These are phyloP conservation scores for Trichoderma semiorbis DNA, from an alignment of 2,329 filamentous ascomycete genomes.

Conservation along the genomic window DNA sequence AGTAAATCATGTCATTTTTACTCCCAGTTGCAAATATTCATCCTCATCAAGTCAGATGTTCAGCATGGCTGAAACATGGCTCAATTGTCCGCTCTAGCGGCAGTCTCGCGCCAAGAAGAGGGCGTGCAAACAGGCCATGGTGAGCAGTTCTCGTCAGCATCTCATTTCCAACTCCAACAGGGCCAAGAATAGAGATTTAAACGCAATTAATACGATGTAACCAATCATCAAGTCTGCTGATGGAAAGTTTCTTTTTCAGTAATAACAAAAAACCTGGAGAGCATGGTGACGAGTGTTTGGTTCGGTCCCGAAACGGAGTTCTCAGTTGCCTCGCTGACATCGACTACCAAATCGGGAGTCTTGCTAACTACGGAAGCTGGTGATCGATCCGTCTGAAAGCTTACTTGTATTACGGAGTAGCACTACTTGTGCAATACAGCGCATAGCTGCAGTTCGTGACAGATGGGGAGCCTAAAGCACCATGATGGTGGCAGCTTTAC, in stretches of 20 bases:
- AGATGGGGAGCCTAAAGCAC: slow-evolving; percentile 4
- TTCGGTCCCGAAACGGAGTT: background rate
- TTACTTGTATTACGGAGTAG: slow-evolving; percentile 2
- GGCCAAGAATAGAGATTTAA: background rate
- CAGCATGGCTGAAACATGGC: background rate
- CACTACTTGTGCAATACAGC: slow-evolving; percentile 13
- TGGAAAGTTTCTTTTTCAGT: background rate
- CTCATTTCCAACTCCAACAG: background rate
- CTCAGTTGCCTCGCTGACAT: background rate
- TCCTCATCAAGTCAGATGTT: background rate
- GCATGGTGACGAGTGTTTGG: background rate
- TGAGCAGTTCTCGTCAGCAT: background rate
- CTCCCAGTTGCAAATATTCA: background rate
- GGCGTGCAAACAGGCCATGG: background rate
- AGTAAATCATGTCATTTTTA: background rate
- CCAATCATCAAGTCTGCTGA: slow-evolving; percentile 1
- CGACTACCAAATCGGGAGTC: background rate
- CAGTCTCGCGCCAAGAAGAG: background rate
- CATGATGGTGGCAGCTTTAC: slow-evolving; percentile 6
- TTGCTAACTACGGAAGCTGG: slow-evolving; percentile 6
- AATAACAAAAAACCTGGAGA: background rate
- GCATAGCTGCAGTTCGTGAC: slow-evolving; percentile 12
- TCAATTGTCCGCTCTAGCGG: background rate
- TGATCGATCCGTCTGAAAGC: slow-evolving; percentile 11
- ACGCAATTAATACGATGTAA: background rate